These are phyloP conservation scores for Phanerodontia chrysosporium DNA, from an alignment of 768 basidiomycete genomes.

Conservation along the genomic window DNA sequence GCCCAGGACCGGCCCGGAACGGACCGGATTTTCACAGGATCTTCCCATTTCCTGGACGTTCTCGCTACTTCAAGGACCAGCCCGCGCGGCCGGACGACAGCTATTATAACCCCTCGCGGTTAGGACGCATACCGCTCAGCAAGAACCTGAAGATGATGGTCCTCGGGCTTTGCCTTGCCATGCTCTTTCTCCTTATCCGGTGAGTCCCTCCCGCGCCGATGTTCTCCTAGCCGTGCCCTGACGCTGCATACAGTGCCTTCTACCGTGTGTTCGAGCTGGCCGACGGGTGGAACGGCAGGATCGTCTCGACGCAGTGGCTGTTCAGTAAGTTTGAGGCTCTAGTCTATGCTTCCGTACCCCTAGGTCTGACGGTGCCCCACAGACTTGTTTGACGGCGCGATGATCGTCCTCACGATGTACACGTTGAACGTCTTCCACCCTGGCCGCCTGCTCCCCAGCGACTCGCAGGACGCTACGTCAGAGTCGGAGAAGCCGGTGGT, in stretches of 20 bases:
- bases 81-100: constrained; percentile 24
- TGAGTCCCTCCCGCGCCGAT: constrained; percentile 20
- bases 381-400: constrained; percentile 51
- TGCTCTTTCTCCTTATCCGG: constrained; percentile 42
- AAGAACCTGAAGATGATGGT: constrained; percentile 27
- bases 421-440: constrained; percentile 44
- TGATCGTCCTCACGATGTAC: constrained; percentile 43
- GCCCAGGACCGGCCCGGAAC: no score
- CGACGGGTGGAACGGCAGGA: constrained; percentile 46
- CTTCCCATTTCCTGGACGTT: no score
- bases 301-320: constrained; percentile 44
- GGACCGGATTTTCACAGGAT: no score
- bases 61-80: constrained; percentile 31
- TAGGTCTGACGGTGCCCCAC: no score
- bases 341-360: no score
- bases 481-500: neutral
- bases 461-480: neutral
- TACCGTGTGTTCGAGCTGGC: constrained; percentile 48
- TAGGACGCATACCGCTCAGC: neutral
- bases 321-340: constrained; percentile 32
- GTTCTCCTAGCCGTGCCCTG: constrained; percentile 3
- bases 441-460: constrained; percentile 17
- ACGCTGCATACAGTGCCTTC: constrained; percentile 28
- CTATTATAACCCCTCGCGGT: neutral
- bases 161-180: constrained; percentile 32